These are phyloP conservation scores for Torulaspora indica DNA, from an alignment of 805 yeast species.

Conservation along the genomic window DNA sequence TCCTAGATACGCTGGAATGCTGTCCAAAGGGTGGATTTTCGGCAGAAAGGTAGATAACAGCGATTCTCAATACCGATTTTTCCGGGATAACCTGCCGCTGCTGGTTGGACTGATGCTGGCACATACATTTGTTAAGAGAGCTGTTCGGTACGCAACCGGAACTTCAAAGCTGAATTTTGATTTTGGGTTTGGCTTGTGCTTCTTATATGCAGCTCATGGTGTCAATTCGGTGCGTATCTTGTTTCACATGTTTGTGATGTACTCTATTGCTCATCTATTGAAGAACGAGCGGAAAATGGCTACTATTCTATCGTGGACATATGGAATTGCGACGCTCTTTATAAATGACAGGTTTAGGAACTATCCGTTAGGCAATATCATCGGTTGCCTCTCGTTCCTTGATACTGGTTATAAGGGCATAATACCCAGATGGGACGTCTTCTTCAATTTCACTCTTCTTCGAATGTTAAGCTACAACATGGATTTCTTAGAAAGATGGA, in stretches of 20 bases:
- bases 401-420: constrained; percentile 68
- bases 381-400: constrained; percentile 43
- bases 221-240: constrained; percentile 59
- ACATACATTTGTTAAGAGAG: constrained; percentile 52
- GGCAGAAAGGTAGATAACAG: constrained; percentile 91
- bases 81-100: constrained; percentile 71
- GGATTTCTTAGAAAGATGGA: constrained; percentile 56
- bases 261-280: constrained; percentile 26
- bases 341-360: constrained; percentile 65
- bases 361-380: constrained; percentile 45
- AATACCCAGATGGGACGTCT: constrained; percentile 91
- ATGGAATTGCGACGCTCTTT: constrained; percentile 74
- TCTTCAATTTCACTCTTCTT: constrained; percentile 81
- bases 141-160: constrained; percentile 21
- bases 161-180: constrained; percentile 61
- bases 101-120: constrained; percentile 49
- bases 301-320: constrained; percentile 56
- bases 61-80: constrained; percentile 82
- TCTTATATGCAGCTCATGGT: constrained; percentile 76
- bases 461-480: constrained; percentile 78
- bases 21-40: constrained; percentile 82
- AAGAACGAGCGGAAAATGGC: constrained; percentile 39
- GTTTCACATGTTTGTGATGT: constrained; percentile 54
- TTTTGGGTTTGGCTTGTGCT: constrained; percentile 61
- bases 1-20: constrained; percentile 51